These are phyloP conservation scores for Parietaria judaica DNA, from an alignment of 306 rosid species.

Conservation along the genomic window DNA sequence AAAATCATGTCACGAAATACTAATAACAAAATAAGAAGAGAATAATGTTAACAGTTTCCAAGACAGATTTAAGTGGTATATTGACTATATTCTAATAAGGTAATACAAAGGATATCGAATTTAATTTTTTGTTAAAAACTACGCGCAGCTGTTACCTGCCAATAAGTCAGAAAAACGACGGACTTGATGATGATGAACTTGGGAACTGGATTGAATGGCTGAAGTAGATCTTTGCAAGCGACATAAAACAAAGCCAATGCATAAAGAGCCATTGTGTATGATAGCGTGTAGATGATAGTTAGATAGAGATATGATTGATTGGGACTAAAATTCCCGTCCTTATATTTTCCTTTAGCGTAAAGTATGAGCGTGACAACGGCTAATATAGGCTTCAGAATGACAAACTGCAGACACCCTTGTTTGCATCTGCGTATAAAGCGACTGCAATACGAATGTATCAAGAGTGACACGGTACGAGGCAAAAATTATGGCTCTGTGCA, in stretches of 20 bases:
- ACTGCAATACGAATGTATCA: slow-evolving; percentile 45
- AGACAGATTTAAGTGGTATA: no score
- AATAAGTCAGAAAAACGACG: slow-evolving; percentile 94
- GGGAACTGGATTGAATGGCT: slow-evolving; percentile 96
- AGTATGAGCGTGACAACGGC: slow-evolving; percentile 78
- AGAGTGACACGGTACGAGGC: neutral
- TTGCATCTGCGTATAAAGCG: slow-evolving; percentile 98
- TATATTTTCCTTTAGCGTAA: slow-evolving; percentile 77
- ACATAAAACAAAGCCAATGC: slow-evolving; percentile 78
- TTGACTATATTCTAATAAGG: no score
- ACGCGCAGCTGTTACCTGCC: slow-evolving; percentile 59
- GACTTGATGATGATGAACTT: slow-evolving; percentile 89
- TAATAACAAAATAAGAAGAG: no score
- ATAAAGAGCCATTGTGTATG: slow-evolving; percentile 89
- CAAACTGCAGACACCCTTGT: slow-evolving; percentile 98
- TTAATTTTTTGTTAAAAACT: no score
- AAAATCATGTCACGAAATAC: no score
- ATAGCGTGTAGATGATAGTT: slow-evolving; percentile 78
- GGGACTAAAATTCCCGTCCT: slow-evolving; percentile 87
- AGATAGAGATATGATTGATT: slow-evolving; percentile 84
- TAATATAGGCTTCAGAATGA: slow-evolving; percentile 88
- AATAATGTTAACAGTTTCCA: no score
- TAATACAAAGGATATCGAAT: no score
- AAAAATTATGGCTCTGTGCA: neutral
- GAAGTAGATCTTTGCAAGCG: slow-evolving; percentile 97